Evolutionary conservation across 345 rosid species (phyloP).

Genomic region (Aegle marmelos): DNA sequence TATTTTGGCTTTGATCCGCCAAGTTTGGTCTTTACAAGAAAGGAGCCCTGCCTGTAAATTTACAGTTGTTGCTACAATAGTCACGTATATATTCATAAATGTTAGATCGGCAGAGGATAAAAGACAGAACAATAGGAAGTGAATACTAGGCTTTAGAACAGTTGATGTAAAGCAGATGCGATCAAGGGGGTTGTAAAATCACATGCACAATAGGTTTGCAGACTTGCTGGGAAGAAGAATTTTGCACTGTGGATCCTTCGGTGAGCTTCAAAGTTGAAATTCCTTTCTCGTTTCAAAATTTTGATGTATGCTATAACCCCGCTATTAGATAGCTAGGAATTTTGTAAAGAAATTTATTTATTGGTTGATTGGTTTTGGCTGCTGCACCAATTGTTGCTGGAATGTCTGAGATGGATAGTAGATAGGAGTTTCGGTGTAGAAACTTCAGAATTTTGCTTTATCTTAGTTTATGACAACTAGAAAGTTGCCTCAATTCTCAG

Average conservation of each 20-base stretch:
- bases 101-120: background rate
- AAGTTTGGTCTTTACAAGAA: background rate
- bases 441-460: constrained; percentile 3
- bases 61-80: constrained; percentile 20
- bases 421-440: background rate
- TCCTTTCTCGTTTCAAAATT: background rate
- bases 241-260: background rate
- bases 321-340: constrained; percentile 23
- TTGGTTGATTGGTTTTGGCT: constrained; percentile 40
- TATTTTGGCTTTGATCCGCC: background rate
- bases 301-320: constrained; percentile 11
- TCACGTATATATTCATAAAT: background rate
- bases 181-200: constrained; percentile 2
- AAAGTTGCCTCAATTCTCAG: background rate
- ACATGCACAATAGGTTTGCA: constrained; percentile 8
- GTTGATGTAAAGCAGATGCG: background rate
- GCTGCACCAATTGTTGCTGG: constrained; percentile 18
- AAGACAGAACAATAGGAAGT: background rate
- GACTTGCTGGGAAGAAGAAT: background rate
- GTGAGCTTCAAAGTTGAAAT: background rate
- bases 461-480: too few species aligned
- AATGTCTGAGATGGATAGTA: constrained; percentile 17
- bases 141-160: background rate
- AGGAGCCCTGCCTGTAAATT: constrained; percentile 1
- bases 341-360: constrained; percentile 50